These are phyloP conservation scores for Phaeomoniella chlamydospora DNA, from an alignment of 2,329 filamentous ascomycete genomes.

Conservation along the genomic window DNA sequence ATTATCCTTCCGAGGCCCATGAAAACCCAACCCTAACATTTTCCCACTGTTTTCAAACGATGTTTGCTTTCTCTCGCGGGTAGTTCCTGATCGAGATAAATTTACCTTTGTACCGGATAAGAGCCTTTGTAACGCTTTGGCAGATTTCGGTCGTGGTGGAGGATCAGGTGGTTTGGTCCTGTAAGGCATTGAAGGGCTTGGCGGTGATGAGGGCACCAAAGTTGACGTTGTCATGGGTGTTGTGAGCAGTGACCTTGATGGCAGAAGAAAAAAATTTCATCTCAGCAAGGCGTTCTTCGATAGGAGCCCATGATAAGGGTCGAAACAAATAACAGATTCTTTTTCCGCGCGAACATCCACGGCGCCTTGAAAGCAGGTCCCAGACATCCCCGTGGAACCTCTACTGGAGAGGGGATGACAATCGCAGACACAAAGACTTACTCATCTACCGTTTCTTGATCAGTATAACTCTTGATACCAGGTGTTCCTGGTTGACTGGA, in stretches of 20 bases:
- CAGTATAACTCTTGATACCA: neutral
- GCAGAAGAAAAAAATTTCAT: too few relatives aligned
- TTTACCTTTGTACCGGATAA: neutral
- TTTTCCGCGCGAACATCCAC: neutral
- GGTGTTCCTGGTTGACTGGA: conserved; percentile 2
- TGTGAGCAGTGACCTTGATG: neutral
- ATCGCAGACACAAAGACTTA: too few relatives aligned
- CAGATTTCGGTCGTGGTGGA: neutral
- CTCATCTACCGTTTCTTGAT: neutral
- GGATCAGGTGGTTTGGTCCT: neutral
- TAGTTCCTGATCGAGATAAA: neutral
- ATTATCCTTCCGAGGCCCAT: neutral
- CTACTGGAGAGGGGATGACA: too few relatives aligned
- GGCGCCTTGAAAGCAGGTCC: neutral
- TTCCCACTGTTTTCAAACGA: neutral
- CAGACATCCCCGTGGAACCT: neutral
- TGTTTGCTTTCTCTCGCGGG: neutral
- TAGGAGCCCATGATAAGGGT: too few relatives aligned
- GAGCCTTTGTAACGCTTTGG: neutral
- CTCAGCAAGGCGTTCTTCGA: neutral
- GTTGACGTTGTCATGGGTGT: neutral
- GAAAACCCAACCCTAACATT: neutral
- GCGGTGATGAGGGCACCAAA: neutral
- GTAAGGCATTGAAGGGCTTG: neutral
- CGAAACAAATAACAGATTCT: too few relatives aligned